Conservation (phyloP, 2,329 filamentous ascomycete species). For the Ceratocystiopsis minuta region DNA sequence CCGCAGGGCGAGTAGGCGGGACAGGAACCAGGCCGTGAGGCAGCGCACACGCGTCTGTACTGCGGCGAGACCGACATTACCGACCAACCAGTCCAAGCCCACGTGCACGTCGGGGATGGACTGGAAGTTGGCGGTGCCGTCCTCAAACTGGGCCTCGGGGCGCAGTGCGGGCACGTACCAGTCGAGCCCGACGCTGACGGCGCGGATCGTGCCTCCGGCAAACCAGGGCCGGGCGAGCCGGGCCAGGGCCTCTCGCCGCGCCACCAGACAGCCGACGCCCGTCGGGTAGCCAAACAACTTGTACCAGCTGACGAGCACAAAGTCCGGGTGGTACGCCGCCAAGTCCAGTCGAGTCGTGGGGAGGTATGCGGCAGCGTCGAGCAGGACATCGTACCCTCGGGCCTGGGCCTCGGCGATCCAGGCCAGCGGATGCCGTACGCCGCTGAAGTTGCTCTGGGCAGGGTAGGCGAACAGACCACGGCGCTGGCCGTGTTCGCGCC, state of each 20-base stretch:
- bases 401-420: conserved; percentile 19
- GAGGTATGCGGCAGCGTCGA: conserved; percentile 23
- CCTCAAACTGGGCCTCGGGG: conserved; percentile 19
- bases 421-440: conserved; percentile 22
- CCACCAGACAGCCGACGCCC: conserved; percentile 22
- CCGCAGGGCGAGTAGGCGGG: conserved; percentile 13
- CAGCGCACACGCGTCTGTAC: conserved; percentile 18
- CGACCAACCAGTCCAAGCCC: conserved; percentile 19
- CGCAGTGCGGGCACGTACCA: conserved; percentile 15
- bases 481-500: conserved; percentile 4
- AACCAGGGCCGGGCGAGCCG: conserved; percentile 21
- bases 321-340: conserved; percentile 18
- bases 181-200: conserved; percentile 14
- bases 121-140: conserved; percentile 23
- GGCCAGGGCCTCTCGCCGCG: conserved; percentile 15
- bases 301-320: conserved; percentile 23
- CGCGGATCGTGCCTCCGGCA: conserved; percentile 20
- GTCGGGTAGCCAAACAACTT: conserved; percentile 25
- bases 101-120: conserved; percentile 20
- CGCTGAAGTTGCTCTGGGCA: conserved; percentile 27
- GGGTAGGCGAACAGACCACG: conserved; percentile 25
- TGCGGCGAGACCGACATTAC: conserved; percentile 12
- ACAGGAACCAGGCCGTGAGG: conserved; percentile 20
- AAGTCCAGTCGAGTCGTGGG: conserved; percentile 20
- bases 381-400: conserved; percentile 21